Base-by-base conservation (phyloP, 108 stramenopile genomes). In the Nitzschia palea region DNA sequence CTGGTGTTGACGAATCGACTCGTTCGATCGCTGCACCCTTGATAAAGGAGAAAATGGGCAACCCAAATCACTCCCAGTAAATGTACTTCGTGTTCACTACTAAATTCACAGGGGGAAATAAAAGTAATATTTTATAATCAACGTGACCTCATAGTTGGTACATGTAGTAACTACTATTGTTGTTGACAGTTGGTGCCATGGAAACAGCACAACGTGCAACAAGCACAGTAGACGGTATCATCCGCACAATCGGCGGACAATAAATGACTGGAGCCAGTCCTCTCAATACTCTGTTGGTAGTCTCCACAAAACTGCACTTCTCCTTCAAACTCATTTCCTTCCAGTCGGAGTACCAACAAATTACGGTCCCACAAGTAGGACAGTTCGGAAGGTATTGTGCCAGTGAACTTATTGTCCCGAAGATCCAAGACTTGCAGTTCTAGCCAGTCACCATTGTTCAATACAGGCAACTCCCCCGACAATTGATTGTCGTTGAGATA, bases 131-230 rank as follows among this genome's bases (percentile, higher is more conserved):
- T n/a, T n/a, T n/a, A n/a, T n/a, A n/a, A n/a, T n/a, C n/a, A n/a
- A n/a, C n/a, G n/a, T n/a, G n/a, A n/a, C n/a, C n/a, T n/a, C n/a
- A n/a, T n/a, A n/a, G n/a, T n/a, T n/a, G n/a, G n/a, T n/a, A n/a
- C n/a, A n/a, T n/a, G n/a, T n/a, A n/a, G n/a, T n/a, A n/a, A n/a
- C n/a, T n/a, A n/a, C 23, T 22, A 42, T 42, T 42, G 51, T 6
- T 52, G 1, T 32, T 56, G 26, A 35, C 55, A 56, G 1, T 56
- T 10, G 9, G 30, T 32, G 8, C 55, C 55, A 32, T 56, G n/a
- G 1, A 32, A 9, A 4, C 55, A 56, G 31, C 55, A 56, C n/a
- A 56, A n/a, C 32, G 55, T 56, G 20, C 55, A 56, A 32, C 55
- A 56, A 14, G 27, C 12, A 4, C 55, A 56, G 1, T 18, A 17